phyloP scores from a whole-genome alignment of 345 rosid genomes.

The Gossypium stocksii region DNA sequence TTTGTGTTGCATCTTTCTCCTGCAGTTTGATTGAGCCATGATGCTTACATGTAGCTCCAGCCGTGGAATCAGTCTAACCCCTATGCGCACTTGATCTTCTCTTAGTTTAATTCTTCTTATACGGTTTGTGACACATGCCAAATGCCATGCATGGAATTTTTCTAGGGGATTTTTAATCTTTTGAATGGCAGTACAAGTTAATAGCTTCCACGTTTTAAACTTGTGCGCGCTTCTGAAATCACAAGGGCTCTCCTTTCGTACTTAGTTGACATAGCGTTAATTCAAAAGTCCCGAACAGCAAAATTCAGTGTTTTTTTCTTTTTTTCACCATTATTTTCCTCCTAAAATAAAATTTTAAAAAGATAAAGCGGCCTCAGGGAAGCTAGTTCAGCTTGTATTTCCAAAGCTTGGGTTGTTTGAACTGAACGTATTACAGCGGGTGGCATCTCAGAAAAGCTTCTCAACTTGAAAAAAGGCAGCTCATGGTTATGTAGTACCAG shows the following conservation, averaged over 20 bases:
- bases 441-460: not conserved
- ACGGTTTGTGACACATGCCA: constrained; percentile 1
- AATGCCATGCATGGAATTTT: not conserved
- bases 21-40: constrained; percentile 20
- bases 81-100: constrained; percentile 11
- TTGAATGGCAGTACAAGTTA: not conserved
- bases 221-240: not conserved
- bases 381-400: not conserved
- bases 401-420: not conserved
- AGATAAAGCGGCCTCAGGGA: not conserved
- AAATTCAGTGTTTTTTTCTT: not conserved
- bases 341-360: not conserved
- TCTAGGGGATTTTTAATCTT: not conserved
- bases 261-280: not conserved
- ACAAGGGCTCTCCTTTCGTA: not conserved
- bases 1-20: constrained; percentile 26
- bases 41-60: constrained; percentile 11
- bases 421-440: not conserved
- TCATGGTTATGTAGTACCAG: not conserved
- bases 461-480: not conserved
- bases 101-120: constrained; percentile 1
- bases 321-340: not conserved
- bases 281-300: not conserved
- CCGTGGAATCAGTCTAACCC: constrained; percentile 14
- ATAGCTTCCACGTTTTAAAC: not conserved